Evolutionary conservation across 805 yeast genomes (phyloP), one percentile per base, ranked within the genome.

Genomic region (Grigorovia jiainica): DNA sequence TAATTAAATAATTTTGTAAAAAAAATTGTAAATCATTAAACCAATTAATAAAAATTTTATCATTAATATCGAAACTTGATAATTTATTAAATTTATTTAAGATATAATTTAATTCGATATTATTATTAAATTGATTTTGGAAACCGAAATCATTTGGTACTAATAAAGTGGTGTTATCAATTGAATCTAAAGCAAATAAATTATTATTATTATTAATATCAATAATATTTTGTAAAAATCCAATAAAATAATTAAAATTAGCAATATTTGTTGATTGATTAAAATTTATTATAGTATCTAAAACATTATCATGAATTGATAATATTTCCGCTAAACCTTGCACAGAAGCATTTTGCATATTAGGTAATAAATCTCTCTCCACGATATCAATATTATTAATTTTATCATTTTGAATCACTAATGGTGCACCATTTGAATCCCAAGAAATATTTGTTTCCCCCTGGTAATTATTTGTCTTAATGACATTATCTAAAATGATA

Each of bases 261-360:
- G 25, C 9, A 11, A 36, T 30, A 25, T 36, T 6, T 4, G 35
- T 21, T 7, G 41, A 32, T 7, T 16, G 31, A n/a, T 25, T 25
- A 13, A 18, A 5, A 24, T 19, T 23, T 3, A 38, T 9, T 4
- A 39, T 11, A 70, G 51, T 3, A 9, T 17, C 27, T 5, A 17
- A 8, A 4, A 25, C n/a, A 24, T 24, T 13, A 3, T 24, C 11
- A 24, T 24, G 11, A 10, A 13, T 10, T 7, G 11, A 24, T 13
- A 24, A 10, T 7, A 24, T 3, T 15, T 62, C 51, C 43, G 75
- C 76, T 2, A 82, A 66, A 1, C 83, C 87, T 44, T 82, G 86
- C 10, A 86, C 75, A 23, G 73, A 74, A 0, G 89, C 75, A 49
- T 76, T 69, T 51, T 79, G 84, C 36, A 76, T 73, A 40, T 70